phyloP scores from a whole-genome alignment of 2,329 filamentous ascomycete species.

The Sphaerostilbella broomeana region DNA sequence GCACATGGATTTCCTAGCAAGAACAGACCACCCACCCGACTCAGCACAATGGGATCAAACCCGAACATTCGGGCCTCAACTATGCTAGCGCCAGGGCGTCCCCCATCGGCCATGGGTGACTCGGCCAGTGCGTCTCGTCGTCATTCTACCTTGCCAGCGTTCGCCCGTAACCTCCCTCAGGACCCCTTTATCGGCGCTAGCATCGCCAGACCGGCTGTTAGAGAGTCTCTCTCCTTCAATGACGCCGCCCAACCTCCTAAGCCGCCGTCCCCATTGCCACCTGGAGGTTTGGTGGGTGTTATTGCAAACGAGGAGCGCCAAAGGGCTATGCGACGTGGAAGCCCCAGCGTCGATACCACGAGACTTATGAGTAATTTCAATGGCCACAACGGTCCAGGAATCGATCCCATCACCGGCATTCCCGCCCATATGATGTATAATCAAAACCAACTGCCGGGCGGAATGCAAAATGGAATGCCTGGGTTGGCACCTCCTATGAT shows the following conservation, averaged over 20 bases:
- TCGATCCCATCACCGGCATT: conserved; percentile 45
- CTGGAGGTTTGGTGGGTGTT: conserved; percentile 77
- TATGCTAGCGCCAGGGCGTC: conserved; percentile 39
- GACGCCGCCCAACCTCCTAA: conserved; percentile 42
- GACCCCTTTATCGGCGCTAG: conserved; percentile 81
- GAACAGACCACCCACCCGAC: conserved; percentile 64
- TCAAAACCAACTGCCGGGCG: conserved; percentile 19
- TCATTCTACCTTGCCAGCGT: conserved; percentile 59
- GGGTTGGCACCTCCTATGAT: conserved; percentile 19
- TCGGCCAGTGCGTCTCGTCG: conserved; percentile 25
- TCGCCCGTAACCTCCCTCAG: conserved; percentile 73
- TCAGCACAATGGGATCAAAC: conserved; percentile 60
- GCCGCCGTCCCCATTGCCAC: conserved; percentile 42
- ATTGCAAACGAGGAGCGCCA: conserved; percentile 81
- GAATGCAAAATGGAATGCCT: conserved; percentile 24
- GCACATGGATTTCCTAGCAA: conserved; percentile 83
- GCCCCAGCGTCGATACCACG: conserved; percentile 58
- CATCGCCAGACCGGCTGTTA: conserved; percentile 62
- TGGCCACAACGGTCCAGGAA: conserved; percentile 32
- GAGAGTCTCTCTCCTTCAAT: conserved; percentile 68
- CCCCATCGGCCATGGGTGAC: conserved; percentile 54
- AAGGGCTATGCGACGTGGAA: conserved; percentile 69
- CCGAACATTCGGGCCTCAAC: conserved; percentile 60
- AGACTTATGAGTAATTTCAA: conserved; percentile 31
- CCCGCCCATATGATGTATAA: conserved; percentile 39